Conservation (phyloP, 1,284 basidiomycete species). For the Cutaneotrichosporon sp. region DNA sequence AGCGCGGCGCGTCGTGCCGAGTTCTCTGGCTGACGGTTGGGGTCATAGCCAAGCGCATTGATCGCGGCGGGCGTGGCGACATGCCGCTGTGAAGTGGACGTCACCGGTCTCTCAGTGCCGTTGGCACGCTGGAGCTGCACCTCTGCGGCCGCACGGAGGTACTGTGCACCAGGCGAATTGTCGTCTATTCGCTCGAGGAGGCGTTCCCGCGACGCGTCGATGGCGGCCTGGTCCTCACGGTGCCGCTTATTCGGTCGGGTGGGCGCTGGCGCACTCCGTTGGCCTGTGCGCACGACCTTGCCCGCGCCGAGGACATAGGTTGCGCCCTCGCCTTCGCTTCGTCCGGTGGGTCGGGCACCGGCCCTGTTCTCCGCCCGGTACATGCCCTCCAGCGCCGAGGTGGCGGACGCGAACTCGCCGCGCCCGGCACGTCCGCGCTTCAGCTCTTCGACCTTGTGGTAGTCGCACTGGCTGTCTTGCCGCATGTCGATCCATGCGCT, state of each 20-base stretch:
- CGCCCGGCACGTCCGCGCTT: slow-evolving; percentile 68
- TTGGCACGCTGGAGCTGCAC: neutral
- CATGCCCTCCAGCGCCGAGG: slow-evolving; percentile 16
- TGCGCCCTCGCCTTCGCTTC: neutral
- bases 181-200: neutral
- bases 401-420: slow-evolving; percentile 65
- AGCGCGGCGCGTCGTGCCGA: neutral
- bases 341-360: neutral
- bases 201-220: neutral
- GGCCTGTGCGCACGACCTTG: neutral
- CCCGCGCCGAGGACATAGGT: neutral
- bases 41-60: neutral
- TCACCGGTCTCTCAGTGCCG: neutral
- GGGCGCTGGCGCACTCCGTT: neutral
- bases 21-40: neutral
- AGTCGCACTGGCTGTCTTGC: slow-evolving; percentile 77
- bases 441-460: slow-evolving; percentile 80
- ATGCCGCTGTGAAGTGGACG: neutral
- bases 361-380: neutral
- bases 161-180: neutral
- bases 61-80: neutral
- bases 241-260: neutral
- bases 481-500: slow-evolving; percentile 84
- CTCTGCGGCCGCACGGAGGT: neutral
- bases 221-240: neutral